Conservation (phyloP, 2,329 filamentous ascomycete genomes). For the Colletotrichum cereale region DNA sequence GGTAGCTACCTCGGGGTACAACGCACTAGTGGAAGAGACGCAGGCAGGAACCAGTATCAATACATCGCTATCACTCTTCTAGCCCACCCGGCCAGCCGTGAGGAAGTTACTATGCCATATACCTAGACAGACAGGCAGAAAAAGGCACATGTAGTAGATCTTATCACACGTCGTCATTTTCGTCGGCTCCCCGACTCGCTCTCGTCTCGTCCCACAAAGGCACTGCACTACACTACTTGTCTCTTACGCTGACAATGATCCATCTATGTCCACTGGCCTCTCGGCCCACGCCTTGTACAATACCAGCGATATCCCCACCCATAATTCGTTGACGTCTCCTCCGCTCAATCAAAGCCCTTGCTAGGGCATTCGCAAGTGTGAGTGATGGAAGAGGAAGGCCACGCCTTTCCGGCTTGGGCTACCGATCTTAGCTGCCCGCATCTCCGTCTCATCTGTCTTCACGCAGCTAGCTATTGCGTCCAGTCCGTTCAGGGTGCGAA, state of each 20-base stretch:
- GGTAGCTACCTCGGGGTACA: background rate
- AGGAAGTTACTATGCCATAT: background rate
- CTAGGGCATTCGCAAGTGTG: background rate
- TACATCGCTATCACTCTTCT: background rate
- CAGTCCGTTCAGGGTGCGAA: constrained; percentile 1
- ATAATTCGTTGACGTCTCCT: constrained; percentile 10
- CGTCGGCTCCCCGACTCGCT: constrained; percentile 1
- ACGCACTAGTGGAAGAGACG: background rate
- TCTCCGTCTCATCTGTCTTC: constrained; percentile 10
- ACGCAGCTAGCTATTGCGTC: background rate
- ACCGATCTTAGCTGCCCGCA: constrained; percentile 4
- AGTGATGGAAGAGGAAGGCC: constrained; percentile 9
- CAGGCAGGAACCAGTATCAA: background rate
- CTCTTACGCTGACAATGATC: constrained; percentile 23
- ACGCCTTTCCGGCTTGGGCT: constrained; percentile 4
- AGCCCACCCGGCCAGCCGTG: background rate
- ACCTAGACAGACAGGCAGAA: background rate
- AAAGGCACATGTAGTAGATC: background rate
- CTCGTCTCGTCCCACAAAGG: background rate
- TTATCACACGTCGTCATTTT: background rate
- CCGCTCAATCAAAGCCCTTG: constrained; percentile 17
- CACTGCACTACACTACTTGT: constrained; percentile 19
- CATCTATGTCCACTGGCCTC: constrained; percentile 6
- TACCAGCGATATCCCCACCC: constrained; percentile 9
- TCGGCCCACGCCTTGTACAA: constrained; percentile 15